phyloP scores from a whole-genome alignment of 2,329 filamentous ascomycete genomes.

The Aspergillus ibericus region DNA sequence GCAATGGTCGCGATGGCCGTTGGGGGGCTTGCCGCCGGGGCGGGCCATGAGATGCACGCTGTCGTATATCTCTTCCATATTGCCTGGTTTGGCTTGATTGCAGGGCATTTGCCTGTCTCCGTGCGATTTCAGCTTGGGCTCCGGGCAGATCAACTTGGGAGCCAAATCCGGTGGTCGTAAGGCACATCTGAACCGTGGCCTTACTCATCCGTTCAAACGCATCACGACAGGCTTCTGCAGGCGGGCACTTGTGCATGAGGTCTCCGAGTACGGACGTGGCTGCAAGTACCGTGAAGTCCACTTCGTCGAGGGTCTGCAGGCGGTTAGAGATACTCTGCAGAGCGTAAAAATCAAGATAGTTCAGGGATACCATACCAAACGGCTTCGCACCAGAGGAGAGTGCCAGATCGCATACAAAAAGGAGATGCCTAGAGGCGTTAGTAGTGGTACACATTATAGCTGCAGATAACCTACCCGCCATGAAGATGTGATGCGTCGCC shows the following conservation, averaged over 20 bases:
- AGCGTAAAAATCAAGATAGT: not conserved
- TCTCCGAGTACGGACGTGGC: conserved; percentile 91
- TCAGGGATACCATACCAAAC: conserved; percentile 62
- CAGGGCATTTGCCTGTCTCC: conserved; percentile 15
- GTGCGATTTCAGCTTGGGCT: conserved; percentile 17
- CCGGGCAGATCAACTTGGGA: conserved; percentile 36
- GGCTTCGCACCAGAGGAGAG: conserved; percentile 80
- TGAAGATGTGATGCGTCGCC: conserved; percentile 94
- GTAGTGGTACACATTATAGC: not conserved
- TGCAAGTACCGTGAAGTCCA: conserved; percentile 93
- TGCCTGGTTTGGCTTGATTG: conserved; percentile 15
- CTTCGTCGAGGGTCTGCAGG: conserved; percentile 76
- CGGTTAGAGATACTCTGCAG: not conserved
- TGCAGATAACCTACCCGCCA: conserved; percentile 66
- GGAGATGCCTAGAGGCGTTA: conserved; percentile 62
- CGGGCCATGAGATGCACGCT: conserved; percentile 26
- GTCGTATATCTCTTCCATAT: conserved; percentile 21
- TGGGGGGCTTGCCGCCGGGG: conserved; percentile 34
- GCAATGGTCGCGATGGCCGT: conserved; percentile 47
- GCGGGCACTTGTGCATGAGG: conserved; percentile 90
- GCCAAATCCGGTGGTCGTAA: conserved; percentile 81
- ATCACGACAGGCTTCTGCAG: conserved; percentile 89
- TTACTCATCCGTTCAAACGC: conserved; percentile 94
- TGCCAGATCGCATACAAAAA: conserved; percentile 98
- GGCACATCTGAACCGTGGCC: conserved; percentile 92